These are phyloP conservation scores for Plasmodium chabaudi DNA, from an alignment of 169 alveolate species.

Conservation along the genomic window DNA sequence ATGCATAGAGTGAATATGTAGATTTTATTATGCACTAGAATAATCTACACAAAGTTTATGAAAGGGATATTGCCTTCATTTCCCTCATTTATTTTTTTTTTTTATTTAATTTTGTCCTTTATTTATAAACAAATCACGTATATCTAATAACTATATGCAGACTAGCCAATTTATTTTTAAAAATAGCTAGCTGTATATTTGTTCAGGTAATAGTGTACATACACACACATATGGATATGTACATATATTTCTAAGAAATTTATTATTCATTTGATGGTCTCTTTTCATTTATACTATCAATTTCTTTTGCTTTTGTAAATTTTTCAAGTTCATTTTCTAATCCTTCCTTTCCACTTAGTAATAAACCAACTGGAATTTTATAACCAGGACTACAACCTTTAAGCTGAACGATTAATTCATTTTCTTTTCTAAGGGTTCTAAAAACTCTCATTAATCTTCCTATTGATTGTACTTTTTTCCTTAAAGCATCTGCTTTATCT, in stretches of 20 bases:
- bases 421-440: constrained; percentile 90
- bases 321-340: constrained; percentile 88
- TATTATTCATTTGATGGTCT: constrained; percentile 81
- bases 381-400: constrained; percentile 96
- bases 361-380: constrained; percentile 94
- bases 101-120: too few species aligned
- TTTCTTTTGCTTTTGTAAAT: constrained; percentile 85
- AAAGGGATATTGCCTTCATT: too few species aligned
- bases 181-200: too few species aligned
- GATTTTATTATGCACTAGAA: too few species aligned
- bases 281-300: constrained; percentile 88
- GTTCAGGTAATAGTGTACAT: too few species aligned
- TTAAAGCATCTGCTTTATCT: constrained; percentile 87
- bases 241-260: background rate
- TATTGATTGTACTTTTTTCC: constrained; percentile 91
- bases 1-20: too few species aligned
- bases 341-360: constrained; percentile 92
- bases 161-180: too few species aligned
- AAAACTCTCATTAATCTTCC: constrained; percentile 85
- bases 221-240: too few species aligned
- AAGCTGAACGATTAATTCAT: constrained; percentile 91
- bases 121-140: too few species aligned
- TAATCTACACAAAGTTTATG: too few species aligned
- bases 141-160: too few species aligned
- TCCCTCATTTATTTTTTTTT: too few species aligned